A percentile compares a stretch with the other conserved stretches of the same genome.
These are phyloP conservation scores for Pseudoperonospora humuli DNA, from an alignment of 352 stramenopile genomes.

Conservation along the genomic window DNA sequence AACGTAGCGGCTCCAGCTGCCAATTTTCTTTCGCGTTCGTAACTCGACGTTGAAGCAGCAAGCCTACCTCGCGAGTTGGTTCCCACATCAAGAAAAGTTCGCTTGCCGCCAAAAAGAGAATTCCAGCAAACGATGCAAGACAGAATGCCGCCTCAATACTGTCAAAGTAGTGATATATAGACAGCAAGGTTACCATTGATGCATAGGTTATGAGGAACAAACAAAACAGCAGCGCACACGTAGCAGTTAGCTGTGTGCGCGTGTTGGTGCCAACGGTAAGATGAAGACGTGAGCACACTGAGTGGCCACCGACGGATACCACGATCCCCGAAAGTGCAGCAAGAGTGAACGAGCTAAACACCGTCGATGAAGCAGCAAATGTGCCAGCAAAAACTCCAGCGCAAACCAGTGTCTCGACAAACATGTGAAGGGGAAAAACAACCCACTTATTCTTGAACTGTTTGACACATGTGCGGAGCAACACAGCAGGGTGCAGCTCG, in stretches of 20 bases:
- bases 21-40: constrained; percentile 76
- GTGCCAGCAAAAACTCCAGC: constrained; percentile 68
- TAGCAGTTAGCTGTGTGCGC: constrained; percentile 55
- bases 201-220: constrained; percentile 64
- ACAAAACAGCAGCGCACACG: constrained; percentile 68
- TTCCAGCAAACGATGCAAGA: constrained; percentile 62
- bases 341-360: constrained; percentile 69
- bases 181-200: constrained; percentile 60
- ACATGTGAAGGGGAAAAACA: constrained; percentile 66
- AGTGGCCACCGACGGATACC: constrained; percentile 66
- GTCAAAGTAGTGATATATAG: constrained; percentile 82
- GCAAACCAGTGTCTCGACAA: constrained; percentile 67
- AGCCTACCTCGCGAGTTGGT: constrained; percentile 58
- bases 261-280: constrained; percentile 46
- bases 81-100: constrained; percentile 80
- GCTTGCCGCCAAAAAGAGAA: constrained; percentile 74
- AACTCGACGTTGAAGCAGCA: constrained; percentile 69
- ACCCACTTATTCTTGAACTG: constrained; percentile 71
- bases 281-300: constrained; percentile 50
- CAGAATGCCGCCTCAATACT: constrained; percentile 82
- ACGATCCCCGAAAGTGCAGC: constrained; percentile 66
- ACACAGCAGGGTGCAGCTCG: constrained; percentile 46
- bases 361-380: constrained; percentile 58
- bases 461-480: constrained; percentile 41
- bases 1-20: constrained; percentile 61